A percentile compares a stretch with the other conserved stretches of the same genome.
Evolutionary conservation across 73 alveolate genomes (phyloP).

Genomic region (Paraurostyla sp.): DNA sequence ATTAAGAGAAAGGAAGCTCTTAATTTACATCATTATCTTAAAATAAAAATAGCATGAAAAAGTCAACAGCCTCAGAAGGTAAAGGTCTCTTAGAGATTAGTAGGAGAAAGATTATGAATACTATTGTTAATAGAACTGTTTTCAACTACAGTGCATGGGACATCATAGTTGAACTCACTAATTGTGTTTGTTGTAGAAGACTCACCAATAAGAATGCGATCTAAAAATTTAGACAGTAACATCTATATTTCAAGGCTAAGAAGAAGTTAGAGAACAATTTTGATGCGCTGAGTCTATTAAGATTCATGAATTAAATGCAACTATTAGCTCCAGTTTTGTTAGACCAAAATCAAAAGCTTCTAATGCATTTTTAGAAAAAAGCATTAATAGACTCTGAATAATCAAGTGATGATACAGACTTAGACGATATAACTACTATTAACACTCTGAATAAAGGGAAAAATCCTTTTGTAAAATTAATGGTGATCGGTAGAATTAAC

Average conservation of each 20-base stretch:
- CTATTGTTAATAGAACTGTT: neutral
- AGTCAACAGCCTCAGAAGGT: neutral
- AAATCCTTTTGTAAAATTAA: slow-evolving; percentile 23
- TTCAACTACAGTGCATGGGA: neutral
- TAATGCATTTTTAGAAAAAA: slow-evolving; percentile 29
- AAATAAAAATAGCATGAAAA: no score
- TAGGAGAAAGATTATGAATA: slow-evolving; percentile 32
- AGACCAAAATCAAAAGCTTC: neutral
- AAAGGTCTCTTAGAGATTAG: neutral
- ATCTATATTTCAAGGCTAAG: neutral
- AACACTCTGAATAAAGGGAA: neutral
- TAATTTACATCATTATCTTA: no score
- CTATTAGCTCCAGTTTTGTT: neutral
- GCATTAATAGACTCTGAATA: slow-evolving; percentile 3
- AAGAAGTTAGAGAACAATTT: neutral
- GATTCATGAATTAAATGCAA: slow-evolving; percentile 38
- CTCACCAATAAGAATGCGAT: neutral
- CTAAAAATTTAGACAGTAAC: slow-evolving; percentile 4
- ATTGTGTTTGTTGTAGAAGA: neutral
- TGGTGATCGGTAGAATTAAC: slow-evolving; percentile 19
- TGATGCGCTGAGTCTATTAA: slow-evolving; percentile 33
- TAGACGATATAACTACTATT: neutral
- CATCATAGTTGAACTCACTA: neutral
- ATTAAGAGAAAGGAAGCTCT: slow-evolving; percentile 13
- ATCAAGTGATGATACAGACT: neutral